These are phyloP conservation scores for Termitomyces sp. DNA, from an alignment of 768 basidiomycete genomes.

Conservation along the genomic window DNA sequence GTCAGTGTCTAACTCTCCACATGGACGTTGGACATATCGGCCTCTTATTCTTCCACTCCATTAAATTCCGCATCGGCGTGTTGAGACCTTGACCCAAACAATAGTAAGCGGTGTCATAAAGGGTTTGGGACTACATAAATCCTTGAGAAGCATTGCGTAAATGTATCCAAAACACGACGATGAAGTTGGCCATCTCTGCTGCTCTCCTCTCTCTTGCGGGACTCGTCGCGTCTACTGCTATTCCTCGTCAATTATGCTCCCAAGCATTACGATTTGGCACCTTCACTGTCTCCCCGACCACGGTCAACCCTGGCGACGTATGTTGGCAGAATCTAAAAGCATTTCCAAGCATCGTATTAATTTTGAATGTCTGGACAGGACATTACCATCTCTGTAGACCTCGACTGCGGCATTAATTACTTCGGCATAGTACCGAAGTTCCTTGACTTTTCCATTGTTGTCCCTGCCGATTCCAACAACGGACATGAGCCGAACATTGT, in stretches of 20 bases:
- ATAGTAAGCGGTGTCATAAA: neutral
- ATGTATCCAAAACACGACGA: neutral
- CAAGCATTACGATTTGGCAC: conserved; percentile 9
- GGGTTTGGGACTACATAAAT: neutral
- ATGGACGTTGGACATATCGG: neutral
- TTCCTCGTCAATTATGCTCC: conserved; percentile 5
- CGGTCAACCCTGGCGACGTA: conserved; percentile 12
- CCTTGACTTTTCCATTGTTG: conserved; percentile 10
- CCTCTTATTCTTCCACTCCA: neutral
- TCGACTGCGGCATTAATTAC: conserved; percentile 2
- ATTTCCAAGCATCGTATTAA: neutral
- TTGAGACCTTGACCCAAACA: neutral
- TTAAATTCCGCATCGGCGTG: neutral
- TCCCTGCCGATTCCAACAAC: conserved; percentile 3
- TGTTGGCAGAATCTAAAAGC: neutral
- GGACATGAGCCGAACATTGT: conserved; percentile 10
- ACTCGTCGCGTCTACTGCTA: conserved; percentile 1
- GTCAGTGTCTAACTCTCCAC: no score
- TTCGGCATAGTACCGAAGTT: conserved; percentile 8
- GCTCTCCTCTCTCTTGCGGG: conserved; percentile 8
- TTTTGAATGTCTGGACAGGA: neutral
- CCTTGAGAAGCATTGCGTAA: neutral
- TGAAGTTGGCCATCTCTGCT: conserved; percentile 12
- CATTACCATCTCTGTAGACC: conserved; percentile 3
- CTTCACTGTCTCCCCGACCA: conserved; percentile 4